Evolutionary conservation across 2,329 filamentous ascomycete species (phyloP).

Genomic region (Talaromyces sp.): DNA sequence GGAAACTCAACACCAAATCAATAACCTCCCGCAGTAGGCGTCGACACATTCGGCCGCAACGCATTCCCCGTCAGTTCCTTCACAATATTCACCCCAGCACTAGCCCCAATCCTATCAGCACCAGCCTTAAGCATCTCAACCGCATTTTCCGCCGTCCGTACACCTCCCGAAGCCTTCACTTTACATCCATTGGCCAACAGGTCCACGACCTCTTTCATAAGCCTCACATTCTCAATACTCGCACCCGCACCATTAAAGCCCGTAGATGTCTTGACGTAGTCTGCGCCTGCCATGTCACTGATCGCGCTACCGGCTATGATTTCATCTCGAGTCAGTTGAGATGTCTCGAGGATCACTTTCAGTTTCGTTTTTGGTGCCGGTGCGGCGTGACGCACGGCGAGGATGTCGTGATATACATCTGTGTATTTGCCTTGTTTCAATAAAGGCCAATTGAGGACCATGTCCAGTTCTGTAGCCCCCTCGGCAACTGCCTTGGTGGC

Average conservation of each 20-base stretch:
- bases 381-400: conserved; percentile 49
- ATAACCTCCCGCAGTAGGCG: conserved; percentile 16
- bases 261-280: conserved; percentile 61
- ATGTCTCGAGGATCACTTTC: conserved; percentile 60
- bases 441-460: conserved; percentile 55
- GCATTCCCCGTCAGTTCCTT: conserved; percentile 35
- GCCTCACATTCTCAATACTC: conserved; percentile 48
- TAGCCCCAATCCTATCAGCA: conserved; percentile 55
- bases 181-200: conserved; percentile 41
- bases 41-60: conserved; percentile 12
- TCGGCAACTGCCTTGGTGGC: conserved; percentile 47
- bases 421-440: conserved; percentile 46
- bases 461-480: conserved; percentile 56
- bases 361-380: conserved; percentile 38
- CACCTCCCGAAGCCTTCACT: conserved; percentile 59
- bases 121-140: conserved; percentile 55
- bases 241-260: conserved; percentile 58
- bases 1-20: not conserved
- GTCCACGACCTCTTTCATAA: conserved; percentile 53
- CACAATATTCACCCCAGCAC: conserved; percentile 55
- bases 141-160: conserved; percentile 50
- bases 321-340: conserved; percentile 47
- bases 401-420: conserved; percentile 52
- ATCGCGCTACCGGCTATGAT: conserved; percentile 54
- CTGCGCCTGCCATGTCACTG: conserved; percentile 51